Evolutionary conservation across 1,139 yeast species (phyloP).

Genomic region (Yamadazyma conglobata): DNA sequence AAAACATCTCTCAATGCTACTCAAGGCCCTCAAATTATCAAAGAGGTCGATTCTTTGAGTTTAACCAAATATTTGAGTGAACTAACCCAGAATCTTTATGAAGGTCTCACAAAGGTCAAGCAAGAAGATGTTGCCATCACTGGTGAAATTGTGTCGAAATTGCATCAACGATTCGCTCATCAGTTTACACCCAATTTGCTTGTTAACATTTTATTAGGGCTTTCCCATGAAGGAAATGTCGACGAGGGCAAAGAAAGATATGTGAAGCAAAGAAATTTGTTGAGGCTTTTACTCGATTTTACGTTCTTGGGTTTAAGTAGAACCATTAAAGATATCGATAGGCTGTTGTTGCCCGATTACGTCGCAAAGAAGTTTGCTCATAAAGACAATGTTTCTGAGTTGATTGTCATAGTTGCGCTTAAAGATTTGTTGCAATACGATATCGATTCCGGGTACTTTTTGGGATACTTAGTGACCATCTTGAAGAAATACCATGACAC

Average conservation of each 20-base stretch:
- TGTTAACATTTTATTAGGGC: slow-evolving; percentile 42
- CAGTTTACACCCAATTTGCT: slow-evolving; percentile 54
- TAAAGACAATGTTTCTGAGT: slow-evolving; percentile 22
- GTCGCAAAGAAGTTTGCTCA: slow-evolving; percentile 17
- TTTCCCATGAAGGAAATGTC: slow-evolving; percentile 37
- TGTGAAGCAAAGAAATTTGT: slow-evolving; percentile 40
- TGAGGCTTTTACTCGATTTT: slow-evolving; percentile 61
- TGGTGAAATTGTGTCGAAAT: slow-evolving; percentile 62
- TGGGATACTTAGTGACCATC: slow-evolving; percentile 47
- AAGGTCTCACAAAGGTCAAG: slow-evolving; percentile 58
- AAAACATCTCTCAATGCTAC: slow-evolving; percentile 50
- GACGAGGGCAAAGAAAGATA: slow-evolving; percentile 42
- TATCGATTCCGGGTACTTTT: slow-evolving; percentile 43
- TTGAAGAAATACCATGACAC: slow-evolving; percentile 43
- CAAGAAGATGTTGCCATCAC: slow-evolving; percentile 62
- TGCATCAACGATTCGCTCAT: slow-evolving; percentile 70
- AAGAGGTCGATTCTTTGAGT: slow-evolving; percentile 61
- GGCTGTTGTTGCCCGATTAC: slow-evolving; percentile 23
- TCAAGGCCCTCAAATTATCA: slow-evolving; percentile 40
- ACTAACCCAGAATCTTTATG: slow-evolving; percentile 58
- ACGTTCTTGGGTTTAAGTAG: slow-evolving; percentile 58
- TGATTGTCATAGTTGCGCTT: slow-evolving; percentile 47
- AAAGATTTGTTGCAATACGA: slow-evolving; percentile 55
- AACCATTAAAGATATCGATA: slow-evolving; percentile 32
- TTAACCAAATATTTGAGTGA: slow-evolving; percentile 78